phyloP scores from a whole-genome alignment of 306 rosid genomes.

The Oxytropis ochrocephala region DNA sequence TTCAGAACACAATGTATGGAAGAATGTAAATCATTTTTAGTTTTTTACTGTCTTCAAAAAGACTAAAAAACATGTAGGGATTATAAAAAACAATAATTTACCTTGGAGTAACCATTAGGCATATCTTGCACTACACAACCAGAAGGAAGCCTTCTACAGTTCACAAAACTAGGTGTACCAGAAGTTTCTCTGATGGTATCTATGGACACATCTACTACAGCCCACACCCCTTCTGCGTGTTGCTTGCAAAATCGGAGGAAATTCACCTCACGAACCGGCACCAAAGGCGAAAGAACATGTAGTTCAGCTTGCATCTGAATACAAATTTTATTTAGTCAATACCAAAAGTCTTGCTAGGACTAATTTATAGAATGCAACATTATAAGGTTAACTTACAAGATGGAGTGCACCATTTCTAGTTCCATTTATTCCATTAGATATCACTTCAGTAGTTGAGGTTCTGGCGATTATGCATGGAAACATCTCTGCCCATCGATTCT shows the following conservation, averaged over 20 bases:
- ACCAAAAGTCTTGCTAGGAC: neutral
- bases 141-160: constrained; percentile 89
- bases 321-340: neutral
- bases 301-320: constrained; percentile 87
- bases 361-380: neutral
- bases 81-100: constrained; percentile 17
- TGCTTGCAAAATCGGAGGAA: constrained; percentile 94
- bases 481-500: constrained; percentile 97
- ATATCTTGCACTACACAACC: constrained; percentile 97
- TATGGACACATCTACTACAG: constrained; percentile 78
- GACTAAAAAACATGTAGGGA: neutral
- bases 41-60: constrained; percentile 21
- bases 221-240: constrained; percentile 95
- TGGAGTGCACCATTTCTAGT: constrained; percentile 88
- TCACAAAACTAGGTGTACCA: constrained; percentile 40
- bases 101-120: constrained; percentile 99
- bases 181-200: constrained; percentile 59
- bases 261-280: constrained; percentile 76
- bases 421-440: constrained; percentile 79
- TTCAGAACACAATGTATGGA: constrained; percentile 11
- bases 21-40: constrained; percentile 25
- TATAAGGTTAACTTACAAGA: constrained; percentile 36
- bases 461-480: constrained; percentile 84
- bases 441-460: constrained; percentile 65
- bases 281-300: constrained; percentile 90